Percentiles rank a stretch among this genome's conserved stretches.
These are phyloP conservation scores for Verbascum thapsus DNA, from an alignment of 257 asterid species.

Conservation along the genomic window DNA sequence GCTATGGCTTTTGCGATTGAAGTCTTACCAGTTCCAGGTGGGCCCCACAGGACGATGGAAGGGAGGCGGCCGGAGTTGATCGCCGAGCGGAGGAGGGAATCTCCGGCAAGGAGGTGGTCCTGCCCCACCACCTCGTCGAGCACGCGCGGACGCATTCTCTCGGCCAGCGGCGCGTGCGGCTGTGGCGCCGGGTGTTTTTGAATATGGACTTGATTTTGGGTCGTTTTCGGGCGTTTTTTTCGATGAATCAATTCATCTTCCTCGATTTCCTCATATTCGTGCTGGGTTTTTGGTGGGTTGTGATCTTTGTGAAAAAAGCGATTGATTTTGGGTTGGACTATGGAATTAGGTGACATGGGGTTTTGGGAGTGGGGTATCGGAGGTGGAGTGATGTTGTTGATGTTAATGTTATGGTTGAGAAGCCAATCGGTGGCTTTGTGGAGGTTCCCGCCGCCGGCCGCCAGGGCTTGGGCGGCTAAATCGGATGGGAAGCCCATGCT, in stretches of 20 bases:
- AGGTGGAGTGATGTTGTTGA: conserved; percentile 24
- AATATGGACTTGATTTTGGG: conserved; percentile 5
- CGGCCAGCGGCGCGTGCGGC: conserved; percentile 64
- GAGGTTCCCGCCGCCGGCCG: conserved; percentile 56
- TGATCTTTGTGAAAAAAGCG: conserved; percentile 47
- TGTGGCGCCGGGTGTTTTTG: conserved; percentile 15
- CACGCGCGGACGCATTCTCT: conserved; percentile 80
- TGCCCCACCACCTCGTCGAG: conserved; percentile 81
- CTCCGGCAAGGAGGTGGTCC: conserved; percentile 61
- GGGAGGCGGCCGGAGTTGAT: conserved; percentile 59
- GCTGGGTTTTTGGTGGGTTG: conserved; percentile 15
- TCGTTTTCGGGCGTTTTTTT: conserved; percentile 44
- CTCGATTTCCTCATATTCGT: conserved; percentile 7
- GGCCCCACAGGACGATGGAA: conserved; percentile 82
- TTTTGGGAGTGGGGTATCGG: conserved; percentile 34
- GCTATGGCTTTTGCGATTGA: conserved; percentile 80
- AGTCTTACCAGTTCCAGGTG: conserved; percentile 90
- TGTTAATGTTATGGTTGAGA: conserved; percentile 39
- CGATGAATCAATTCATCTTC: conserved; percentile 24
- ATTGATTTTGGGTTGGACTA: conserved; percentile 70
- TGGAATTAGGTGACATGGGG: too few relatives aligned
- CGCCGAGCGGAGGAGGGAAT: conserved; percentile 62
- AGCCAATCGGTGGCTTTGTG: conserved; percentile 75
- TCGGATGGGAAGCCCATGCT: conserved; percentile 76
- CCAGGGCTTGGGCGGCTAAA: conserved; percentile 60